Evolutionary conservation across 176 grass and related monocot species (phyloP).

Genomic region (Lolium rigidum): DNA sequence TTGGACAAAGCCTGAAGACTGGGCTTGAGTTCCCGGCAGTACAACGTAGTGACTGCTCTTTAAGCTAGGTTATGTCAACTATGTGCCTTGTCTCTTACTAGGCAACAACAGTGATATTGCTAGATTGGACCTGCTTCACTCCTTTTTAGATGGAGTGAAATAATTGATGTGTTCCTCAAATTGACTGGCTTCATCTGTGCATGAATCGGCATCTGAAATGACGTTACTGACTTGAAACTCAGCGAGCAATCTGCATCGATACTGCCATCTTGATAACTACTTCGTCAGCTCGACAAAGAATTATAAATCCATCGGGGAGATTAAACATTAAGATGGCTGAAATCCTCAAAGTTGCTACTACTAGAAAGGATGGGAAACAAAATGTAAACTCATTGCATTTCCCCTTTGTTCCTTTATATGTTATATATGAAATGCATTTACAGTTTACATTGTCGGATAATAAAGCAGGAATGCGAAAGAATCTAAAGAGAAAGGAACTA

Average conservation of each 20-base stretch:
- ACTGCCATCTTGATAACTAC: conserved; percentile 21
- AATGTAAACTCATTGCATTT: conserved; percentile 42
- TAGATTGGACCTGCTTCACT: not conserved
- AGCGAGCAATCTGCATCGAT: conserved; percentile 24
- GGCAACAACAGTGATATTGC: too few relatives aligned
- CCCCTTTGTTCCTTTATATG: conserved; percentile 45
- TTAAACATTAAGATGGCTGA: conserved; percentile 10
- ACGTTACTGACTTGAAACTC: conserved; percentile 23
- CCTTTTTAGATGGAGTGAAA: conserved; percentile 10
- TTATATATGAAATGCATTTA: conserved; percentile 49
- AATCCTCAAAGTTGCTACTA: conserved; percentile 28
- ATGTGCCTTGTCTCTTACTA: conserved; percentile 24
- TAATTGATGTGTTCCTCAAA: conserved; percentile 24
- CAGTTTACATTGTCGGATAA: conserved; percentile 53
- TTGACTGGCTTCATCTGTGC: not conserved
- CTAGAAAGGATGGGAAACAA: conserved; percentile 30
- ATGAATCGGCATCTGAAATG: conserved; percentile 28
- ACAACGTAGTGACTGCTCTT: conserved; percentile 26
- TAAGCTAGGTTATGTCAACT: conserved; percentile 36
- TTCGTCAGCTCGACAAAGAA: conserved; percentile 8
- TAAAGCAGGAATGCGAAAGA: conserved; percentile 38
- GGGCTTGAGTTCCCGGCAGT: not conserved
- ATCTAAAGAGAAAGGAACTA: conserved; percentile 42
- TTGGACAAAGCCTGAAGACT: conserved; percentile 18
- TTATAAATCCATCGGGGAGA: not conserved